These are phyloP conservation scores for Pseudofabraea citricarpa DNA, from an alignment of 2,329 filamentous ascomycete species.

Conservation along the genomic window DNA sequence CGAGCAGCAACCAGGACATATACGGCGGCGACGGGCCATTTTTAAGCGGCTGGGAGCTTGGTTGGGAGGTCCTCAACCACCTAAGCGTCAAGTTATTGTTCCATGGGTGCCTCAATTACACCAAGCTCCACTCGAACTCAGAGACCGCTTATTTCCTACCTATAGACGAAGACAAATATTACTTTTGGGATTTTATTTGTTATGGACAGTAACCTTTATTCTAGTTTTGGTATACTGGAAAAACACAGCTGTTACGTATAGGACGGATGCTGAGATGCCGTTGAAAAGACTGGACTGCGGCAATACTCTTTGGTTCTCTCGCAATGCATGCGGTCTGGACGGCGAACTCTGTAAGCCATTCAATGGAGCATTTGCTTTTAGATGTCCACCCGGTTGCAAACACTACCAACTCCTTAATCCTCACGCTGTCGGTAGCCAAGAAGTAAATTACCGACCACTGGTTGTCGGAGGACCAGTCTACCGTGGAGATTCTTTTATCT, in stretches of 20 bases:
- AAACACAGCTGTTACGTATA: not conserved
- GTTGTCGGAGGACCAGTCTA: conserved; percentile 72
- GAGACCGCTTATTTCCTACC: not conserved
- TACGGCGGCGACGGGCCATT: not conserved
- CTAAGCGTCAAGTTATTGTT: not conserved
- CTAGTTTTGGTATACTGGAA: not conserved
- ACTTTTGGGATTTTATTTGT: not conserved
- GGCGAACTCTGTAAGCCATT: conserved; percentile 74
- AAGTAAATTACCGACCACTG: conserved; percentile 57
- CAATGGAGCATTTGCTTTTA: conserved; percentile 64
- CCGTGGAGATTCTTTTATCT: conserved; percentile 88
- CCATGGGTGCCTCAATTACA: not conserved
- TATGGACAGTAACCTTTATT: not conserved
- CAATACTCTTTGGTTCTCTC: not conserved
- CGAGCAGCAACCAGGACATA: not conserved
- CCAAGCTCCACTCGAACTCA: not conserved
- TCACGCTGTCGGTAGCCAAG: conserved; percentile 67
- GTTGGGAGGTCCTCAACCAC: not conserved
- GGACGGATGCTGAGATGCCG: not conserved
- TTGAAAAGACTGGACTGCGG: not conserved
- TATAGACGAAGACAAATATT: not conserved
- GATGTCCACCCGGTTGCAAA: conserved; percentile 69
- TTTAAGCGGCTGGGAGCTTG: not conserved
- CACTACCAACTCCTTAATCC: conserved; percentile 63
- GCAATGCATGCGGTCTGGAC: conserved; percentile 68